These are phyloP conservation scores for Volvox reticuliferus DNA, from an alignment of 139 green algal genomes.

Conservation along the genomic window DNA sequence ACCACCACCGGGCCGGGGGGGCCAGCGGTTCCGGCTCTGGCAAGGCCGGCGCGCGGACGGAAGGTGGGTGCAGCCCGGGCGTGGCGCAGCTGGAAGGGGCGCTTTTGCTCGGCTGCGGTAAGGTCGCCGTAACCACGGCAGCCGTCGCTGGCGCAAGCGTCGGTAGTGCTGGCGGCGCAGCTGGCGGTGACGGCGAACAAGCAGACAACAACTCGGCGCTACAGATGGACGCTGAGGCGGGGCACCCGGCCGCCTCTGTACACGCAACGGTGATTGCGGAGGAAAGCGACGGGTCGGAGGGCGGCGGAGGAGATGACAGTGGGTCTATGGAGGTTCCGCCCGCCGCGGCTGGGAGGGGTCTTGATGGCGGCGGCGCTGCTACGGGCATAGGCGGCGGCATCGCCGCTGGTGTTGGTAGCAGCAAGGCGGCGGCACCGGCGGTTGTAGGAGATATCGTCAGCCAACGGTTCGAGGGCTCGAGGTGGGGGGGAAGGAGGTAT, in stretches of 20 bases:
- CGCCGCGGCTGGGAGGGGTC: not conserved
- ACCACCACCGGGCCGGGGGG: not conserved
- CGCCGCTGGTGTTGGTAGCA: conserved; percentile 13
- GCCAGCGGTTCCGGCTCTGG: not conserved
- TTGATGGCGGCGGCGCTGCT: conserved; percentile 21
- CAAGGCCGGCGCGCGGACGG: not conserved
- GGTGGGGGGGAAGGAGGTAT: not conserved
- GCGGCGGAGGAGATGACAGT: conserved; percentile 38
- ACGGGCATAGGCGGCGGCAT: not conserved
- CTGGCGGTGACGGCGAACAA: conserved; percentile 29
- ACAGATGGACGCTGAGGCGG: conserved; percentile 20
- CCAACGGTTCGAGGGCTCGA: conserved; percentile 27
- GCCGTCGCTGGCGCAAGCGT: conserved; percentile 16
- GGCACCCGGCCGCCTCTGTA: conserved; percentile 57
- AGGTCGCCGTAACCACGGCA: not conserved
- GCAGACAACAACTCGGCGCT: conserved; percentile 10
- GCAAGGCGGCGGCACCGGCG: not conserved
- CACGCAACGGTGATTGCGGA: conserved; percentile 62
- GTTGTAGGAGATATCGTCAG: not conserved
- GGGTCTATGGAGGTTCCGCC: conserved; percentile 34
- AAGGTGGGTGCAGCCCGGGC: not conserved
- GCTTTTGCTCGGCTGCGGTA: not conserved
- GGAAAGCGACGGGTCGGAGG: conserved; percentile 32
- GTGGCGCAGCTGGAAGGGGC: not conserved
- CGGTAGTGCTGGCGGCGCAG: conserved; percentile 29